Conservation (phyloP, 2,329 filamentous ascomycete genomes). For the Cercospora sojina region DNA sequence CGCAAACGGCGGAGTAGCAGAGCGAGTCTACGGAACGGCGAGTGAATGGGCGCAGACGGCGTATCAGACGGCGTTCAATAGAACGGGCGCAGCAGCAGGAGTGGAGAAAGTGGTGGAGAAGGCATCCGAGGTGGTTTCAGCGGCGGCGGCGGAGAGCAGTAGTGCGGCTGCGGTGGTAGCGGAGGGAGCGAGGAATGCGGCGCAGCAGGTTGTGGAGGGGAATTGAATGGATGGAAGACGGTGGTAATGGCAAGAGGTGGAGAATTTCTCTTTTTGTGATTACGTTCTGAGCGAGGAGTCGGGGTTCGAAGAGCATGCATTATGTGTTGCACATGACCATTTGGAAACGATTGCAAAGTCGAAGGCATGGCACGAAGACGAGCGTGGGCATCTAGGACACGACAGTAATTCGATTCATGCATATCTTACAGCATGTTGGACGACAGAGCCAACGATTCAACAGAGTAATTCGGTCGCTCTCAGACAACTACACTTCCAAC, state of each 20-base stretch:
- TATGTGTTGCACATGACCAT: background rate
- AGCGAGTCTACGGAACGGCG: constrained; percentile 25
- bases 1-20: constrained; percentile 19
- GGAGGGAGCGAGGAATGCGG: background rate
- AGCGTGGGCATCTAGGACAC: background rate
- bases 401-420: background rate
- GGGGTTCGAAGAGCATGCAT: background rate
- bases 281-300: background rate
- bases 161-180: background rate
- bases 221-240: background rate
- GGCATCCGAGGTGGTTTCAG: background rate
- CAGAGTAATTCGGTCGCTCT: background rate
- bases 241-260: background rate
- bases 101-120: constrained; percentile 25
- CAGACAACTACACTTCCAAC: constrained; percentile 23
- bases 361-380: background rate
- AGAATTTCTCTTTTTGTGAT: background rate
- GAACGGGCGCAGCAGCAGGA: constrained; percentile 14
- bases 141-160: background rate
- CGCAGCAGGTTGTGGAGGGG: background rate
- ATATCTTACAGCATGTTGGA: background rate
- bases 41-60: constrained; percentile 28
- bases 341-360: background rate
- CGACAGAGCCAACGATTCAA: background rate
- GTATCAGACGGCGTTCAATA: constrained; percentile 28